Evolutionary conservation across 2,329 filamentous ascomycete species (phyloP).

Genomic region (Diaporthe australafricana): DNA sequence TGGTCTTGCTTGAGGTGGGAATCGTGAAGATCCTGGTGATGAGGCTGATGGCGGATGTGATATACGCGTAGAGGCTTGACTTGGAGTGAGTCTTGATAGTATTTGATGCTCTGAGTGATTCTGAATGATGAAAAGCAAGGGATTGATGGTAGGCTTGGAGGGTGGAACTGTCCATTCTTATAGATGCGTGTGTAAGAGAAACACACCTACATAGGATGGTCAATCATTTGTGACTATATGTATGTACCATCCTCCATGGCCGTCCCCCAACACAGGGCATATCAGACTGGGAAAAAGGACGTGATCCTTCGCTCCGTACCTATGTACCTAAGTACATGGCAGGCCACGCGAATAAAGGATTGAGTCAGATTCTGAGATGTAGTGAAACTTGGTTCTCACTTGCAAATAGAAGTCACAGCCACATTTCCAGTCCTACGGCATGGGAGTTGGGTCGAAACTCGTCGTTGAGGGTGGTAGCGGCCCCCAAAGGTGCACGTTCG

Average conservation of each 20-base stretch:
- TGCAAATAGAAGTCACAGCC: constrained; percentile 23
- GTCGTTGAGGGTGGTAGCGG: background rate
- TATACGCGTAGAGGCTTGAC: constrained; percentile 5
- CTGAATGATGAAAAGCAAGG: constrained; percentile 20
- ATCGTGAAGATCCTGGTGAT: background rate
- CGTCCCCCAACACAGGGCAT: background rate
- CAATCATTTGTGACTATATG: background rate
- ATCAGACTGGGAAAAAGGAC: background rate
- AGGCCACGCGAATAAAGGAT: background rate
- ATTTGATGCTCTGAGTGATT: background rate
- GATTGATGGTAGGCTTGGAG: background rate
- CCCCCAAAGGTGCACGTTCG: constrained; percentile 15
- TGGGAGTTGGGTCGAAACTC: background rate
- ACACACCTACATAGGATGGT: background rate
- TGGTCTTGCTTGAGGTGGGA: background rate
- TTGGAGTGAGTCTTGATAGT: background rate
- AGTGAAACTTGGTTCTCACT: background rate
- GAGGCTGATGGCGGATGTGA: background rate
- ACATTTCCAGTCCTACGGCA: background rate
- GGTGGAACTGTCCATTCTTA: constrained; percentile 23
- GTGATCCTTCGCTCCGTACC: background rate
- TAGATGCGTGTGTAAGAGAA: constrained; percentile 2
- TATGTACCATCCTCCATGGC: background rate
- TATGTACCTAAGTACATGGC: background rate
- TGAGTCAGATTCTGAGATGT: constrained; percentile 4